phyloP scores from a whole-genome alignment of 176 grass and related monocot species.

The Juncus effusus region DNA sequence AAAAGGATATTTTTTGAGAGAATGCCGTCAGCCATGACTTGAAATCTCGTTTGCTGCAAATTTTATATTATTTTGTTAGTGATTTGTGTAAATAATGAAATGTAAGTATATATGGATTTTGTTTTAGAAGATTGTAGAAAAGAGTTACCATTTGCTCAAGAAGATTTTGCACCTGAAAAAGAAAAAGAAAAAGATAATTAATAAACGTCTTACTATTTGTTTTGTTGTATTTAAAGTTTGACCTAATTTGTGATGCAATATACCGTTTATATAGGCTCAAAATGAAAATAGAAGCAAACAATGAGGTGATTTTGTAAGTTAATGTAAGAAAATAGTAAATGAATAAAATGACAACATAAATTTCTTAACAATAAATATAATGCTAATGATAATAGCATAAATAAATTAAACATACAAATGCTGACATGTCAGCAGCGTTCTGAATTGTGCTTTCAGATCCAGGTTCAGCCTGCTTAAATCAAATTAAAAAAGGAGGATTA shows the following conservation, averaged over 20 bases:
- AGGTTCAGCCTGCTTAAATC: constrained; percentile 42
- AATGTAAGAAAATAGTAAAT: background rate
- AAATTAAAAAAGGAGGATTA: background rate
- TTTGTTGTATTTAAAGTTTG: no score
- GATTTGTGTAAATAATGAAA: background rate
- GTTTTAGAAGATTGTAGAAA: background rate
- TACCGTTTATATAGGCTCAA: background rate
- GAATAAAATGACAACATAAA: background rate
- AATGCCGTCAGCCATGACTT: constrained; percentile 78
- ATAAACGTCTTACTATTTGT: background rate
- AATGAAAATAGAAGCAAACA: background rate
- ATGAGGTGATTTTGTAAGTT: no score
- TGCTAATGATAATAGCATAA: background rate
- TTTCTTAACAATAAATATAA: background rate
- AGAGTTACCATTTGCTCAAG: constrained; percentile 77
- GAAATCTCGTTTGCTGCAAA: constrained; percentile 87
- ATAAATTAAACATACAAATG: constrained; percentile 52
- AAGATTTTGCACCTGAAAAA: constrained; percentile 85
- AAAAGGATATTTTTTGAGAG: constrained; percentile 95
- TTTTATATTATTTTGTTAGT: constrained; percentile 8
- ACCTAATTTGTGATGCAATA: no score
- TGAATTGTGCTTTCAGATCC: constrained; percentile 59
- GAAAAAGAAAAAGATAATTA: constrained; percentile 23
- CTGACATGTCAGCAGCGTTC: constrained; percentile 66
- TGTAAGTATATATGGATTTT: background rate